Evolutionary conservation across 164 flowering plant genomes (phyloP).

Genomic region (Santalum album): DNA sequence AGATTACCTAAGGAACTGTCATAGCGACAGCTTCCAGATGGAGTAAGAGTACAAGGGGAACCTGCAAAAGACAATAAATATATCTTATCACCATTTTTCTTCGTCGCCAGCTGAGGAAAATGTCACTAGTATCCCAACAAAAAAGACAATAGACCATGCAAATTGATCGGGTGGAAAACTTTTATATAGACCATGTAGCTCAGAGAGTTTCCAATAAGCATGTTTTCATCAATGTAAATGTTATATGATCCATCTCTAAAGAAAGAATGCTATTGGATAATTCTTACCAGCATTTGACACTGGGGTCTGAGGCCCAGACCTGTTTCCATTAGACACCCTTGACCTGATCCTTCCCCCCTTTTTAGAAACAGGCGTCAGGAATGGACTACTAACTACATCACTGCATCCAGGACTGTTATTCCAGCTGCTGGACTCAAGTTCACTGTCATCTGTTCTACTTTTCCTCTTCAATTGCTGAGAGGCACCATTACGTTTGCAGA

Average conservation of each 20-base stretch:
- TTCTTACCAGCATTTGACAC: conserved; percentile 50
- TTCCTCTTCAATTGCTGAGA: conserved; percentile 47
- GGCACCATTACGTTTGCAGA: not conserved
- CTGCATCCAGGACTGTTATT: conserved; percentile 22
- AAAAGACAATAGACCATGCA: too few relatives aligned
- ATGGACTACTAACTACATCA: conserved; percentile 22
- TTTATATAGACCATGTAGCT: too few relatives aligned
- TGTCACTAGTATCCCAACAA: too few relatives aligned
- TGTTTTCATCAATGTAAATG: too few relatives aligned
- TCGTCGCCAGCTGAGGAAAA: not conserved
- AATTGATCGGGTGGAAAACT: too few relatives aligned
- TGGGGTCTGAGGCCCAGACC: conserved; percentile 55
- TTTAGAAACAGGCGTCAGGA: conserved; percentile 39
- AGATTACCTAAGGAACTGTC: conserved; percentile 83
- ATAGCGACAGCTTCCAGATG: conserved; percentile 68
- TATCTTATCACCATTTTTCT: not conserved
- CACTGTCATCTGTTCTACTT: conserved; percentile 31
- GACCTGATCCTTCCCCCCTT: conserved; percentile 50
- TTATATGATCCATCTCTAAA: not conserved
- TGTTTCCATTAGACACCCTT: conserved; percentile 36
- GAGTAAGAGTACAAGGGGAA: conserved; percentile 53
- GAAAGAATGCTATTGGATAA: not conserved
- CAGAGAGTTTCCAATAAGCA: too few relatives aligned
- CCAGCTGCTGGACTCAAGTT: conserved; percentile 34
- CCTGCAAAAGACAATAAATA: conserved; percentile 33